Evolutionary conservation across 2,329 filamentous ascomycete genomes (phyloP), one percentile per base, ranked within the genome.

Genomic region (Madurella mycetomatis): DNA sequence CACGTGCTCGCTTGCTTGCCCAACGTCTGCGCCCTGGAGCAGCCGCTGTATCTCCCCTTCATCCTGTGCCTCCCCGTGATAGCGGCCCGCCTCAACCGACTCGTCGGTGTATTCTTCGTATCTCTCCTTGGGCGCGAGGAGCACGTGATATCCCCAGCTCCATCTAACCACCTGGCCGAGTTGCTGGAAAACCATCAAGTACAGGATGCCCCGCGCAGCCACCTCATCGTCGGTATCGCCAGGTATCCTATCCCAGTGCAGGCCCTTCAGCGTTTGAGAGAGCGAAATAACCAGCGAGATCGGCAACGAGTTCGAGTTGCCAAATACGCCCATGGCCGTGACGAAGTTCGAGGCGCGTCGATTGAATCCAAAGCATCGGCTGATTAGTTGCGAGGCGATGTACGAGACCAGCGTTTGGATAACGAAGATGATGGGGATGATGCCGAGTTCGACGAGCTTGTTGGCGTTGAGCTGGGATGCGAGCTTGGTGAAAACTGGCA

Each of bases 61-160:
- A 46, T 70, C 67, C 5, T 70, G 61, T 4, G 65, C 61, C 47
- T 74, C 69, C 17, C 78, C 71, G 47, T 81, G 74, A 65, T 84
- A 85, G 56, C 83, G 76, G 15, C 86, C 82, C 72, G 81, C 78
- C 62, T 83, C 81, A 16, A 73, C 66, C 13, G 75, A 69, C 54
- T 81, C 73, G 34, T 78, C 65, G 47, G 81, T 77, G 55, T 88
- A 85, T 50, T 88, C 83, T 12, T 80, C 76, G 65, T 89, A 90
- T 58, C 81, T 82, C 47, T 86, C 84, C 61, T 90, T 87, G 16
- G 92, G 90, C 16, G 92, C 92, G n/a, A 99, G 77, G 16, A 99
- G 78, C 39, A 97, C 86, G 65, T 96, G 91, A 70, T 96, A 97
- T 11, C 94, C 94, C 94, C 94, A 99, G 59, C 90, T 96, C 94